Evolutionary conservation across 2,329 filamentous ascomycete species (phyloP).

Genomic region (Colletotrichum gigasporum): DNA sequence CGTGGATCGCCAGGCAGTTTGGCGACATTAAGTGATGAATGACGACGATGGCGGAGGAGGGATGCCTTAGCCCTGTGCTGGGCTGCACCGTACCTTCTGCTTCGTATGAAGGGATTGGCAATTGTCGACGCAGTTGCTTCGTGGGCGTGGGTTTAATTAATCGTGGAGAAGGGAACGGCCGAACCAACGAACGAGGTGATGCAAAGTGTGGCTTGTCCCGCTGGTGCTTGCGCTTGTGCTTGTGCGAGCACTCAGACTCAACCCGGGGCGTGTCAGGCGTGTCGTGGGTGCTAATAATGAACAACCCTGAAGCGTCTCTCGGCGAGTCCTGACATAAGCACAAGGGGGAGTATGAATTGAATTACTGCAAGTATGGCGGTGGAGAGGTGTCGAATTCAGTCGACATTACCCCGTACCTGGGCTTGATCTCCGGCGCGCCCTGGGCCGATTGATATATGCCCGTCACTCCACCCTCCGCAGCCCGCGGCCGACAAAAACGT

Average conservation of each 20-base stretch:
- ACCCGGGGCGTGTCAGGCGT: too few species aligned
- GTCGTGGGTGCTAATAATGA: too few species aligned
- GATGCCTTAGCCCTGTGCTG: too few species aligned
- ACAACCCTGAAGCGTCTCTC: too few species aligned
- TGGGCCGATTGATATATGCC: conserved; percentile 9
- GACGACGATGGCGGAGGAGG: neutral
- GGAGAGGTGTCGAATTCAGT: too few species aligned
- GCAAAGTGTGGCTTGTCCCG: neutral
- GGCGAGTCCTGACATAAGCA: too few species aligned
- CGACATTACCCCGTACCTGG: too few species aligned
- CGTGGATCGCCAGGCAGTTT: conserved; percentile 1
- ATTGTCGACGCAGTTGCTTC: neutral
- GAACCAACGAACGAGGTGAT: neutral
- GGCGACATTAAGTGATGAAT: conserved; percentile 17
- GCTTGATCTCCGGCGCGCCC: too few species aligned
- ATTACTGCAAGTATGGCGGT: too few species aligned
- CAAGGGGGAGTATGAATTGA: too few species aligned
- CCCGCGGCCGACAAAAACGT: neutral
- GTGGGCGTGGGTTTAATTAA: conserved; percentile 13
- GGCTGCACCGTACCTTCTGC: too few species aligned
- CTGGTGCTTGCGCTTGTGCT: neutral
- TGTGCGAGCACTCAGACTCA: neutral
- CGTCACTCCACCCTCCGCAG: neutral
- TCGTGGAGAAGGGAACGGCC: neutral
- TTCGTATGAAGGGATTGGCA: too few species aligned